A percentile compares a stretch with the other conserved stretches of the same genome.
Conservation (phyloP, 2,329 filamentous ascomycete species). For the Xylaria arbuscula region DNA sequence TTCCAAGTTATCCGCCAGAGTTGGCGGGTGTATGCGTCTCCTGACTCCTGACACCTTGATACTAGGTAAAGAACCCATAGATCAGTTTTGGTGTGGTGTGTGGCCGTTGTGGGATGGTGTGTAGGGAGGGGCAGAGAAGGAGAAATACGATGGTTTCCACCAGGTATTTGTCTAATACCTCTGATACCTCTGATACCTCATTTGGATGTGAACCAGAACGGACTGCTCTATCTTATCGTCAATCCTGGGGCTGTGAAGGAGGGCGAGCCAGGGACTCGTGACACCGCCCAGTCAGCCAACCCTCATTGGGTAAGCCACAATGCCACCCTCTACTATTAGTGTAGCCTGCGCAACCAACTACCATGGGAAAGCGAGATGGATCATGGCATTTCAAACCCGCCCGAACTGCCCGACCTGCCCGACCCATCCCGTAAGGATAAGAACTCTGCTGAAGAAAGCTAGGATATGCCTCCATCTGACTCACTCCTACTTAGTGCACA, state of each 20-base stretch:
- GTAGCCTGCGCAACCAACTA: constrained; percentile 34
- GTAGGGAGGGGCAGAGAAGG: constrained; percentile 41
- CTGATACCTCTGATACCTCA: constrained; percentile 39
- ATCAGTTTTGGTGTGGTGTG: constrained; percentile 45
- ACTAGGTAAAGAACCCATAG: constrained; percentile 32
- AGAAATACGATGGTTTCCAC: constrained; percentile 37
- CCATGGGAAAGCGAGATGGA: constrained; percentile 43
- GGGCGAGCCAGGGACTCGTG: constrained; percentile 50
- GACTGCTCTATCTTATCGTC: constrained; percentile 47
- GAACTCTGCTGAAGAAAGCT: constrained; percentile 17
- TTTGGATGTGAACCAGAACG: constrained; percentile 41
- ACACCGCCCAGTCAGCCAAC: constrained; percentile 51
- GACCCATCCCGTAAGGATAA: constrained; percentile 25
- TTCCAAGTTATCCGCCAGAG: constrained; percentile 39
- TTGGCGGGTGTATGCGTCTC: constrained; percentile 46
- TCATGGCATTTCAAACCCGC: constrained; percentile 44
- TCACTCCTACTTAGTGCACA: constrained; percentile 32
- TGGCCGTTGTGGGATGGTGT: constrained; percentile 42
- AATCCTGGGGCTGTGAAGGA: constrained; percentile 45
- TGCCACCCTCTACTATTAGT: constrained; percentile 43
- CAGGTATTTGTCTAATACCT: constrained; percentile 3
- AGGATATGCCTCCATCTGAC: constrained; percentile 32
- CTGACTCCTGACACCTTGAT: constrained; percentile 47
- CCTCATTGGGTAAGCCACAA: constrained; percentile 51
- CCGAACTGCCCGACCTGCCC: constrained; percentile 28